Conservation (phyloP, 1,284 basidiomycete genomes). For the Amylostereum areolatum region DNA sequence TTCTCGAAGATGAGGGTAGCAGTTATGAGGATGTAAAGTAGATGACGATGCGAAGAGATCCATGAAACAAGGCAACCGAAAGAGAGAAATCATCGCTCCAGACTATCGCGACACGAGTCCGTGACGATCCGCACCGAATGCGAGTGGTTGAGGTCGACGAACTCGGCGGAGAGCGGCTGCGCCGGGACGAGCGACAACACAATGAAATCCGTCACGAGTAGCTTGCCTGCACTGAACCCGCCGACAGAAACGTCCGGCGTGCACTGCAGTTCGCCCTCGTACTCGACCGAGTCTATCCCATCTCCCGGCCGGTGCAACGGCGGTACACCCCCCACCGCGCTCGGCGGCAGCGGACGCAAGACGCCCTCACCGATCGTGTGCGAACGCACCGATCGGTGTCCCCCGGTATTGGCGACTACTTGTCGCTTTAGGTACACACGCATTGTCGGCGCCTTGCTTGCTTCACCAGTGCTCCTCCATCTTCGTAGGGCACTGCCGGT, state of each 20-base stretch:
- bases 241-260: conserved; percentile 15
- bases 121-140: conserved; percentile 41
- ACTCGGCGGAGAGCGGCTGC: conserved; percentile 20
- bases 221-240: conserved; percentile 17
- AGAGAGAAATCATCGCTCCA: too few species aligned
- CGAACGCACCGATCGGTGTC: conserved; percentile 28
- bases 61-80: too few species aligned
- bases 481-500: conserved; percentile 8
- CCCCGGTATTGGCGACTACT: conserved; percentile 25
- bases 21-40: too few species aligned
- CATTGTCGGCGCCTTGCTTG: conserved; percentile 22
- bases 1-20: too few species aligned
- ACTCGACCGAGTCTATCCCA: conserved; percentile 20
- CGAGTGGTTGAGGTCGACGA: conserved; percentile 31
- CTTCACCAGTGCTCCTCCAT: neutral
- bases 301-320: conserved; percentile 7
- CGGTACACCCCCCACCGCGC: conserved; percentile 7
- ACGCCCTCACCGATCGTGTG: conserved; percentile 32
- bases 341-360: conserved; percentile 32
- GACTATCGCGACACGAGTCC: conserved; percentile 23
- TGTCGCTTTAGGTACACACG: conserved; percentile 39
- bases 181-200: neutral
- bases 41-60: too few species aligned
- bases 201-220: conserved; percentile 33
- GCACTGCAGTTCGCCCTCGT: conserved; percentile 25